Evolutionary conservation across 1,284 basidiomycete species (phyloP).

Genomic region (Ustilago sp.): DNA sequence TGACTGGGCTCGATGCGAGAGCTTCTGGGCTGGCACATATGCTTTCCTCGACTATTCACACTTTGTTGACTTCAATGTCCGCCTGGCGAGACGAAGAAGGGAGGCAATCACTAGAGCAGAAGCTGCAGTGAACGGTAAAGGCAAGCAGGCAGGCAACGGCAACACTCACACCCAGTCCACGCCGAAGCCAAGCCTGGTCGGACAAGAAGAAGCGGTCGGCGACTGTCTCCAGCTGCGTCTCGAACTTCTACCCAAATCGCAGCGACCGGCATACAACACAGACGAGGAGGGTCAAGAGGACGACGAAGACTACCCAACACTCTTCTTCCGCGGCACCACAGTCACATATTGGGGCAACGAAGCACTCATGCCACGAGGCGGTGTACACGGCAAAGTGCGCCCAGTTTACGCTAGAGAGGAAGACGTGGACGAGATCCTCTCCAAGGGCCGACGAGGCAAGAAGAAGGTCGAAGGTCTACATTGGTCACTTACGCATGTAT

Average conservation of each 20-base stretch:
- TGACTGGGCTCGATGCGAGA: conserved; percentile 58
- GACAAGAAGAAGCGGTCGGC: conserved; percentile 52
- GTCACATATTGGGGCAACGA: conserved; percentile 50
- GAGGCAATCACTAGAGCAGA: conserved; percentile 9
- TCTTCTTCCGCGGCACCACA: conserved; percentile 54
- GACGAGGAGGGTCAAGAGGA: conserved; percentile 38
- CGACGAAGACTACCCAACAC: conserved; percentile 40
- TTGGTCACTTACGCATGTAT: conserved; percentile 53
- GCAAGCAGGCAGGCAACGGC: conserved; percentile 6
- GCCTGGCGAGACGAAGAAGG: conserved; percentile 29
- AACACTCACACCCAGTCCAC: not conserved
- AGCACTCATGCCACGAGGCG: conserved; percentile 43
- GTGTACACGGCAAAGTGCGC: conserved; percentile 44
- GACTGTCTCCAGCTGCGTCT: conserved; percentile 55
- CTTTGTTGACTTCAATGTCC: conserved; percentile 47
- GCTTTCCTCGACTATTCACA: conserved; percentile 53
- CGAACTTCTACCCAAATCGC: conserved; percentile 46
- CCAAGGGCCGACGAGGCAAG: conserved; percentile 21
- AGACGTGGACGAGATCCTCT: conserved; percentile 31
- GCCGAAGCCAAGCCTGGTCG: conserved; percentile 32
- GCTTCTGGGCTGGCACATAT: conserved; percentile 52
- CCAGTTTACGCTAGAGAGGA: conserved; percentile 44
- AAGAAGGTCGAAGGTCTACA: conserved; percentile 46
- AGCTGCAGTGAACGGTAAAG: not conserved
- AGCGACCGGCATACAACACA: conserved; percentile 27